These are phyloP conservation scores for Clonostachys byssicola DNA, from an alignment of 2,329 filamentous ascomycete genomes.

Conservation along the genomic window DNA sequence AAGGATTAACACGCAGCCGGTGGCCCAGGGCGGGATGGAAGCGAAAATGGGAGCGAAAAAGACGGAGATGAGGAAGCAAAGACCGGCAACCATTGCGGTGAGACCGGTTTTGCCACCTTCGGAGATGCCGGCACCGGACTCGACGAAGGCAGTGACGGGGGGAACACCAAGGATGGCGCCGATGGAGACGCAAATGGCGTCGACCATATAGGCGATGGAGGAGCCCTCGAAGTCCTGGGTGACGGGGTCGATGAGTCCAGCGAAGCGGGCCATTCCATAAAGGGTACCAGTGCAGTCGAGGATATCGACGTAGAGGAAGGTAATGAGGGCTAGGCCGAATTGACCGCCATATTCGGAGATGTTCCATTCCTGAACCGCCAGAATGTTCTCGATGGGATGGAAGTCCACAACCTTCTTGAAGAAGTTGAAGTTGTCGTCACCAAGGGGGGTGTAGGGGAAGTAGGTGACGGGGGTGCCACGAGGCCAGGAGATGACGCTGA, in stretches of 20 bases:
- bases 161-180: conserved; percentile 74
- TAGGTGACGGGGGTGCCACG: conserved; percentile 71
- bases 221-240: conserved; percentile 88
- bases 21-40: conserved; percentile 85
- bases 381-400: conserved; percentile 66
- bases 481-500: conserved; percentile 87
- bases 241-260: conserved; percentile 72
- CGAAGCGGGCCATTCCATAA: conserved; percentile 86
- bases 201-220: conserved; percentile 77
- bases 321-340: conserved; percentile 80
- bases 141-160: conserved; percentile 82
- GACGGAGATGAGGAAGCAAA: conserved; percentile 82
- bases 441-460: conserved; percentile 69
- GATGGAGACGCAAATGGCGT: conserved; percentile 74
- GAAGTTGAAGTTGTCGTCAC: conserved; percentile 73
- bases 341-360: conserved; percentile 65
- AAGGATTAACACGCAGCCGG: conserved; percentile 80
- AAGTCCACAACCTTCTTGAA: conserved; percentile 87
- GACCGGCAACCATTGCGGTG: conserved; percentile 72
- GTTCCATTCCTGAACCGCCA: conserved; percentile 72
- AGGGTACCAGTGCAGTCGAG: conserved; percentile 82
- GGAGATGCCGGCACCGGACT: conserved; percentile 85
- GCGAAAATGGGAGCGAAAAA: conserved; percentile 92
- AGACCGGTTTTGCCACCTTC: conserved; percentile 83
- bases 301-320: conserved; percentile 88